Evolutionary conservation across 2,329 filamentous ascomycete genomes (phyloP).

Genomic region (Monilinia fructicola): DNA sequence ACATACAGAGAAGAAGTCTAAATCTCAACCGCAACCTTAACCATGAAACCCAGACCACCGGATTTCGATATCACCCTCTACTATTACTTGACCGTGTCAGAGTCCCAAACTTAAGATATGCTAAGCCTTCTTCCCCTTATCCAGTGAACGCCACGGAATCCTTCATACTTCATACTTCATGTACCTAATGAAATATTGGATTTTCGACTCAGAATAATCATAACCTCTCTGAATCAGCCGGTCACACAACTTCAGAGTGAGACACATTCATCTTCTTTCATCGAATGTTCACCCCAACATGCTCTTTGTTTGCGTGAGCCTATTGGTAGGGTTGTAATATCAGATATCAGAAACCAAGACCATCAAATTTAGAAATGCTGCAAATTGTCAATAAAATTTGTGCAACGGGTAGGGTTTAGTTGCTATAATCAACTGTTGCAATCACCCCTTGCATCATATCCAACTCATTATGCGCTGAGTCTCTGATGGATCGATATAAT

Average conservation of each 20-base stretch:
- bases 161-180: slow-evolving; percentile 19
- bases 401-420: background rate
- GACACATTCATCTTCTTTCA: slow-evolving; percentile 9
- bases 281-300: too few species aligned
- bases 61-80: background rate
- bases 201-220: slow-evolving; percentile 1
- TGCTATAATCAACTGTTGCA: too few species aligned
- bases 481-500: too few species aligned
- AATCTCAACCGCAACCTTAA: background rate
- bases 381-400: background rate
- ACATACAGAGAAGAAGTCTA: background rate
- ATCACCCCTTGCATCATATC: slow-evolving; percentile 6
- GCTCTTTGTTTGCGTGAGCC: background rate
- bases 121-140: slow-evolving; percentile 18
- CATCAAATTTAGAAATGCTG: background rate
- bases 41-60: slow-evolving; percentile 4
- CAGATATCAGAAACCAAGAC: background rate
- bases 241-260: background rate
- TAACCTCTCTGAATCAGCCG: slow-evolving; percentile 6
- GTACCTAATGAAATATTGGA: background rate
- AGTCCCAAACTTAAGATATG: background rate
- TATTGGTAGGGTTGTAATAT: background rate
- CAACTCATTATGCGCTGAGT: too few species aligned
- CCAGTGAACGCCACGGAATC: slow-evolving; percentile 12
- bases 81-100: background rate